Evolutionary conservation across 176 grass and related monocot species (phyloP).

Genomic region (Puccinellia tenuiflora): DNA sequence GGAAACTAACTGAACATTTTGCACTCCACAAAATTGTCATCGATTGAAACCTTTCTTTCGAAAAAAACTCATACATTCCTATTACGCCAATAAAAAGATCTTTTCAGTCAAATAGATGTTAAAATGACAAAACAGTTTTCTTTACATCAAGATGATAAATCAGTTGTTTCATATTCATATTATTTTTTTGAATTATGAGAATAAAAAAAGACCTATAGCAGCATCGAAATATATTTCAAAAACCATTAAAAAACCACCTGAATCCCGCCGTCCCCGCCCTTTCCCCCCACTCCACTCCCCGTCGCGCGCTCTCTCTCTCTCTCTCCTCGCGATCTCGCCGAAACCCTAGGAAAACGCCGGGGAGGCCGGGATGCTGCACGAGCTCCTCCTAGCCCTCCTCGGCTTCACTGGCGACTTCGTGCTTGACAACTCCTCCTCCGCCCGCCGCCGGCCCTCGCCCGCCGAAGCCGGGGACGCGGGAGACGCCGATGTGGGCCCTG

Average conservation of each 20-base stretch:
- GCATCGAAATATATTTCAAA: no score
- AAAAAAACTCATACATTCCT: no score
- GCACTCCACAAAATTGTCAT: no score
- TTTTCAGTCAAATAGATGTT: no score
- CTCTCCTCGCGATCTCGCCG: not conserved
- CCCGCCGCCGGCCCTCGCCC: slow-evolving; percentile 2
- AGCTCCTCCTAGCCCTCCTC: slow-evolving; percentile 80
- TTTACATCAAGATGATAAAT: no score
- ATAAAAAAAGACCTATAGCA: no score
- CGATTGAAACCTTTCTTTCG: no score
- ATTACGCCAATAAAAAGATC: no score
- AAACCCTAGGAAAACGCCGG: slow-evolving; percentile 41
- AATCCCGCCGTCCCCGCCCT: slow-evolving; percentile 12
- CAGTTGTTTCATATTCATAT: no score
- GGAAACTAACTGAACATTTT: no score
- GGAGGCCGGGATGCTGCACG: slow-evolving; percentile 66
- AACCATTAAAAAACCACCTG: not conserved
- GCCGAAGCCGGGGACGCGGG: slow-evolving; percentile 18
- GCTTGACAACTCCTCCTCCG: slow-evolving; percentile 35
- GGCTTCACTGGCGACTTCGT: slow-evolving; percentile 95
- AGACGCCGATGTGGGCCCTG: slow-evolving; percentile 27
- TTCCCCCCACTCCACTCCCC: not conserved
- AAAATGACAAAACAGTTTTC: no score
- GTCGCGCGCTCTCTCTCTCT: not conserved
- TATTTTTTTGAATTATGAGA: no score